These are phyloP conservation scores for Auxenochlorella protothecoides DNA, from an alignment of 139 green algal species.

Conservation along the genomic window DNA sequence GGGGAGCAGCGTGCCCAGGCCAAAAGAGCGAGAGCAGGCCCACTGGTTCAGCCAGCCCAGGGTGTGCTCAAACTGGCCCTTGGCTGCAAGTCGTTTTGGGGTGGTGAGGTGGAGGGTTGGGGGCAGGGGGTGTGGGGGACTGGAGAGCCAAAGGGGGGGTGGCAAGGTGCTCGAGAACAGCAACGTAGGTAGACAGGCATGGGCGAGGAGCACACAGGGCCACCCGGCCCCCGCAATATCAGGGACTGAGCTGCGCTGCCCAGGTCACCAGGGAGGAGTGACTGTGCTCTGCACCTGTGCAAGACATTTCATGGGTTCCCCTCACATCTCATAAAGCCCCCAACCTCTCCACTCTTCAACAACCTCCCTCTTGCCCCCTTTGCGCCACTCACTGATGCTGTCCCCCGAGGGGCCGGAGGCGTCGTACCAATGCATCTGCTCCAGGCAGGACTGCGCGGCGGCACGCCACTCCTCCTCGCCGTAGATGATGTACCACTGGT, in stretches of 20 bases:
- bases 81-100: neutral
- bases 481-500: conserved; percentile 96
- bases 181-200: too few species aligned
- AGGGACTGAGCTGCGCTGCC: too few species aligned
- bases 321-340: too few species aligned
- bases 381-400: conserved; percentile 7
- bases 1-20: conserved; percentile 86
- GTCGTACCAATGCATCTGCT: conserved; percentile 66
- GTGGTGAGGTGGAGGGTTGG: neutral
- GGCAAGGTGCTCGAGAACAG: too few species aligned
- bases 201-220: too few species aligned
- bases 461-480: conserved; percentile 77
- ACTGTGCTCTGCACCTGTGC: neutral
- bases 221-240: too few species aligned
- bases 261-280: too few species aligned
- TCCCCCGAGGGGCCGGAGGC: neutral
- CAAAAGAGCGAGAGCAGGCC: conserved; percentile 92
- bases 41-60: conserved; percentile 94
- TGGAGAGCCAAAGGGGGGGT: neutral
- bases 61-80: conserved; percentile 66
- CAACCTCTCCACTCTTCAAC: too few species aligned
- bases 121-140: too few species aligned
- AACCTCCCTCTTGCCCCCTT: too few species aligned
- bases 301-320: too few species aligned
- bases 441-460: conserved; percentile 39